A percentile compares a stretch with the other conserved stretches of the same genome.
Conservation (phyloP, 2,329 filamentous ascomycete species). For the Phaeosphaeria sp. region DNA sequence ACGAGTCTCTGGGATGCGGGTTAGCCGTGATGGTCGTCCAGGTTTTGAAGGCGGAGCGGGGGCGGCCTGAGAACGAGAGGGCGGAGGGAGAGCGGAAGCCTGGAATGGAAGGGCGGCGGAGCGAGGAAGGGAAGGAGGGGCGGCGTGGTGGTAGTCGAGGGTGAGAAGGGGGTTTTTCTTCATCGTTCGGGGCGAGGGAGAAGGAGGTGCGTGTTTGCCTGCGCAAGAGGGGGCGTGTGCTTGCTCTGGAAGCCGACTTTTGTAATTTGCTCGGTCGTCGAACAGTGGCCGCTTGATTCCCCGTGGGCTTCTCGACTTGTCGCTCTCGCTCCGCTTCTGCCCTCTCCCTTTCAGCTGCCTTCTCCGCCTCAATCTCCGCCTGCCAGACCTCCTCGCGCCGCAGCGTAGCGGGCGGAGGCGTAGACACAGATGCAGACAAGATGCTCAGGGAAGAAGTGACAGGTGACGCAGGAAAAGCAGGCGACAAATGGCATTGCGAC, state of each 20-base stretch:
- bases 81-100: constrained; percentile 15
- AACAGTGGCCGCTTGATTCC: neutral
- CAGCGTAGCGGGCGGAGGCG: neutral
- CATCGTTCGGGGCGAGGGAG: neutral
- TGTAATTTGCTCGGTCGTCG: constrained; percentile 10
- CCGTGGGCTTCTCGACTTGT: too few species aligned
- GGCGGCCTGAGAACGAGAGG: constrained; percentile 33
- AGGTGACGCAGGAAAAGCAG: neutral
- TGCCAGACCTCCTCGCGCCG: neutral
- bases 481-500: constrained; percentile 14
- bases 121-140: neutral
- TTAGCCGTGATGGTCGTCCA: constrained; percentile 40
- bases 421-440: neutral
- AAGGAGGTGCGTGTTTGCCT: constrained; percentile 4
- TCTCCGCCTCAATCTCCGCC: neutral
- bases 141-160: neutral
- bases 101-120: neutral
- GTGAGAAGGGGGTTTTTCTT: neutral
- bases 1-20: constrained; percentile 54
- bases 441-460: neutral
- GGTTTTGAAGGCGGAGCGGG: constrained; percentile 36
- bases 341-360: neutral
- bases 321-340: neutral
- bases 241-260: constrained; percentile 16
- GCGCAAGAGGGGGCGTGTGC: neutral